Evolutionary conservation across 495 filamentous ascomycete species (phyloP), one percentile per base, ranked within the genome.

Genomic region (Bathelium albidoporum): DNA sequence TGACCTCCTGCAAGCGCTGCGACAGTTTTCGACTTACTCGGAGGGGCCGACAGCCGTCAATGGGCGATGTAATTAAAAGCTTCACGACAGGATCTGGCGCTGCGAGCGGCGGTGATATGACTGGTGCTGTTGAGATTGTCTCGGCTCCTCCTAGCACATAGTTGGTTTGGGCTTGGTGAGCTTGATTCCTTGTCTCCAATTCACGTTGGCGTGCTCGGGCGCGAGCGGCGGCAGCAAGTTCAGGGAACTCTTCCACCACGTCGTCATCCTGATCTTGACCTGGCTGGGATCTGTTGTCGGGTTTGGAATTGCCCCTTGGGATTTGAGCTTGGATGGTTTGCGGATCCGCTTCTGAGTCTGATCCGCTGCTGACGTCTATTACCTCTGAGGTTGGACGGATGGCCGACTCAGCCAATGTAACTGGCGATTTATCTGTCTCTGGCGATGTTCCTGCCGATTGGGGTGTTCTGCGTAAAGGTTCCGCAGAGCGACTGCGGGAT

Each of bases 1-100:
- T 81, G 16, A 89, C 86, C 52, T 88, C 84, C 65, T 80, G 81
- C 9, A 94, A 71, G 0, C 80, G 73, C 65, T 90, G 86, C 3
- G 81, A 83, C 58, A 88, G 74, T 66, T 82, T 85, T 26, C 87
- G 83, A n/a, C 80, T 81, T 45, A 91, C 81, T 45, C 91, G 78
- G 36, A 94, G 68, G 1, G 86, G 78, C 32, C 77, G 81, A 0
- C 87, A 84, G 32, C 81, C 79, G 1, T 77, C 71, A 29, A 94
- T 81, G n/a, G 76, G 73, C 1, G 88, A 88, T 7, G 82, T 82
- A 59, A 93, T 85, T n/a, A 94, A 77, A 59, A 95, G 85, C 55
- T 84, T 74, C 14, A 92, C 78, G n/a, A 81, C 69, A 2, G 82
- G 76, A 53, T 79, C 76, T 20, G 61, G 64, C 14, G 61, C 20